These are phyloP conservation scores for Chimonanthus salicifolius DNA, from an alignment of 164 flowering plant genomes.

Conservation along the genomic window DNA sequence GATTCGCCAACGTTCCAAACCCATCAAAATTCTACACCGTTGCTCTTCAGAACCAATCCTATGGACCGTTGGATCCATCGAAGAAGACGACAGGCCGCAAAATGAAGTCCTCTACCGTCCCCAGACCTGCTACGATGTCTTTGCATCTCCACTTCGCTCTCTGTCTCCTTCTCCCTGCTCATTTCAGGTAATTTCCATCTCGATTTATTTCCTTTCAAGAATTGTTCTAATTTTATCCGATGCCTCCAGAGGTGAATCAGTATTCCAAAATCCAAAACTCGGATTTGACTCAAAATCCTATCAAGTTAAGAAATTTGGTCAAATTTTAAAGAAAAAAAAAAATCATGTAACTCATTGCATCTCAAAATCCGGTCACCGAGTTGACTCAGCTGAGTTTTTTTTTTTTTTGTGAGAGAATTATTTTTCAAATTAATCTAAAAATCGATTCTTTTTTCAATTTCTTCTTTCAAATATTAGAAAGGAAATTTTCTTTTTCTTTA, in stretches of 20 bases:
- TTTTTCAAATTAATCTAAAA: no score
- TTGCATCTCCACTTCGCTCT: constrained; percentile 20
- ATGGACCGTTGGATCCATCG: neutral
- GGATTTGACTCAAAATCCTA: no score
- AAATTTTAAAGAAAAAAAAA: no score
- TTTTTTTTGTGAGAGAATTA: no score
- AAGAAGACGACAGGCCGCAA: constrained; percentile 3
- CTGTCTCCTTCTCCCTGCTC: constrained; percentile 6
- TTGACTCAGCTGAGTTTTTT: no score
- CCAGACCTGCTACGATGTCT: constrained; percentile 34
- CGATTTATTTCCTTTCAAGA: neutral
- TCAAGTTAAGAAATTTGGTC: no score
- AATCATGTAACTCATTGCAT: no score
- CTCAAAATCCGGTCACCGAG: no score
- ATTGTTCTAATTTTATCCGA: neutral
- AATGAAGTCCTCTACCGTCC: constrained; percentile 15
- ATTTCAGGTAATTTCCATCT: constrained; percentile 19
- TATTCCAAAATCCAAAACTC: neutral
- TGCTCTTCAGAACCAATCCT: constrained; percentile 48
- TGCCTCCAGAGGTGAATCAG: neutral
- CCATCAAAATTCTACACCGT: constrained; percentile 24
- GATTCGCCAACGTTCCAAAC: constrained; percentile 13
- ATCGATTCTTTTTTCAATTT: no score
- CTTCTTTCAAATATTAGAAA: no score
- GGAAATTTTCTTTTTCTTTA: no score